Evolutionary conservation across 768 basidiomycete genomes (phyloP), one percentile per base, ranked within the genome.

Genomic region (Cyclocybe aegerita): DNA sequence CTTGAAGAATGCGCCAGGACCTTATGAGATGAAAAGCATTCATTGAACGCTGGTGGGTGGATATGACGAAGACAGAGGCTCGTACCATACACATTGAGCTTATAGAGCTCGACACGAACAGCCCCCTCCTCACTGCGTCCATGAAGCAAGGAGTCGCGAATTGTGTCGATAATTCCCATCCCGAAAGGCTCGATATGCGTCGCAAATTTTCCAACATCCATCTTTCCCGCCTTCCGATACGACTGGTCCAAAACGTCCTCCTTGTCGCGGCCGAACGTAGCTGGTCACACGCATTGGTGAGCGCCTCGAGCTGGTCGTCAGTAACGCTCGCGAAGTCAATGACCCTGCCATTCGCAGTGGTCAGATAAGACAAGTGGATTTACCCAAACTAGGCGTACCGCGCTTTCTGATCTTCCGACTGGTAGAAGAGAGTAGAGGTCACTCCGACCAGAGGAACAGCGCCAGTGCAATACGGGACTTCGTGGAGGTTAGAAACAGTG

Each of bases 51-150:
- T 4, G 30, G 32, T 29, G 12, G 11, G 34, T 2, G 7, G 14
- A 32, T 3, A 47, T 10, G 57, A n/a, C n/a, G n/a, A n/a, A n/a
- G n/a, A n/a, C n/a, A n/a, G n/a, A n/a, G n/a, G n/a, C n/a, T n/a
- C 58, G 8, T 48, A 76, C 78, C 69, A 45, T 79, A 77, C 1
- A 78, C 69, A 40, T 78, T 75, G 45, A 78, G 59, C 52, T 80
- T 78, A 58, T 76, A 75, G 6, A 76, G 52, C 52, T 78, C 73
- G 0, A 62, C 55, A 8, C 39, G 52, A 29, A 76, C 59, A 7
- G 37, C 17, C 10, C 48, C 43, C 5, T 56, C 35, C 31, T 38
- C 9, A n/a, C 59, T 49, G 11, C 51, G 45, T 2, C 56, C 52
- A 12, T 61, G 46, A 9, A 66, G 39, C 6, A 68, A 52, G n/a